Percentiles rank a stretch among this genome's conserved stretches.
Conservation (phyloP, 176 grass and related monocot species). For the Thinopyrum elongatum region DNA sequence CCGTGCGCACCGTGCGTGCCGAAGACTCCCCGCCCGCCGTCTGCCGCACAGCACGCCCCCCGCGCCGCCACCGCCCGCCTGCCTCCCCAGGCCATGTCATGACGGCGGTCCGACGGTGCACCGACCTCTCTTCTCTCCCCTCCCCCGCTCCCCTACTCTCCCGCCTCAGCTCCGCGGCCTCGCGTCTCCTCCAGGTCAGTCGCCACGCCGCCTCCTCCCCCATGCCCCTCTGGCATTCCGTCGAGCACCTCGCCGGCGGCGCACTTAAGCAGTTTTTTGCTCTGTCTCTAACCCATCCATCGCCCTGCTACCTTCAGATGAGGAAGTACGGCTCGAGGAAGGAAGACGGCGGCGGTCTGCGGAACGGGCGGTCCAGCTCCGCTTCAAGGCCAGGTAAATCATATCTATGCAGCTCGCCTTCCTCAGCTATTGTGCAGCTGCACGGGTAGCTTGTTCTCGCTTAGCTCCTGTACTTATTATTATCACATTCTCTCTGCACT, state of each 20-base stretch:
- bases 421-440: neutral
- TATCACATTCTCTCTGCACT: neutral
- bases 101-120: constrained; percentile 40
- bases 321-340: constrained; percentile 35
- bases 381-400: constrained; percentile 39
- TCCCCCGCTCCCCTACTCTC: constrained; percentile 22
- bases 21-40: neutral
- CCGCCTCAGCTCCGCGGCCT: constrained; percentile 32
- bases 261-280: neutral
- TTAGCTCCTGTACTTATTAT: neutral
- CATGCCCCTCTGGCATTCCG: constrained; percentile 15
- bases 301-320: constrained; percentile 14
- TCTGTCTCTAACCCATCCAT: neutral
- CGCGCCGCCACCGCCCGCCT: neutral
- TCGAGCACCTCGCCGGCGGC: constrained; percentile 45
- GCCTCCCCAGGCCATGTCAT: constrained; percentile 19
- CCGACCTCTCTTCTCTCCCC: constrained; percentile 21
- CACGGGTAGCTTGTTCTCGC: neutral
- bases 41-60: neutral
- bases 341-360: neutral
- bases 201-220: neutral
- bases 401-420: neutral
- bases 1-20: neutral
- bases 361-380: constrained; percentile 14
- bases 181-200: constrained; percentile 52